phyloP scores from a whole-genome alignment of 116 monocot species.

The Zostera marina region DNA sequence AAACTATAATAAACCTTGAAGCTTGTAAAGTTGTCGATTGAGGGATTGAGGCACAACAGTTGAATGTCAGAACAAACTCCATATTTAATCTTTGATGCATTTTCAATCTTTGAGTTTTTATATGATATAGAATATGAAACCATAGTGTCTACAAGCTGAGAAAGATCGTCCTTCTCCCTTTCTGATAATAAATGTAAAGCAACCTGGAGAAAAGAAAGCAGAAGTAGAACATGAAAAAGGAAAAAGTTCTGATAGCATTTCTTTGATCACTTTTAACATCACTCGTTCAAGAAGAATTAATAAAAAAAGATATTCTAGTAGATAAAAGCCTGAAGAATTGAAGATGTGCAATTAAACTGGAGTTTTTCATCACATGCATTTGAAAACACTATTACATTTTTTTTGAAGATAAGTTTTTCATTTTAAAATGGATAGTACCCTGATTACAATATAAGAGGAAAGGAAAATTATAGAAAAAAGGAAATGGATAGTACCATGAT shows the following conservation, averaged over 20 bases:
- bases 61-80: constrained; percentile 31
- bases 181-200: constrained; percentile 83
- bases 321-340: too few relatives aligned
- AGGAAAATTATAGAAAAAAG: too few relatives aligned
- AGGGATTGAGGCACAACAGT: constrained; percentile 53
- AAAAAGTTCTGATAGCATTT: neutral
- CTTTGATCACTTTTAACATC: too few relatives aligned
- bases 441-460: too few relatives aligned
- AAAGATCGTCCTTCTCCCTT: constrained; percentile 65
- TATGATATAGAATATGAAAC: constrained; percentile 73
- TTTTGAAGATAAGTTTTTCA: too few relatives aligned
- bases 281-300: too few relatives aligned
- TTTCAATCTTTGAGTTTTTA: constrained; percentile 41
- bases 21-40: constrained; percentile 42
- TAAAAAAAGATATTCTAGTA: too few relatives aligned
- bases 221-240: neutral
- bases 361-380: too few relatives aligned
- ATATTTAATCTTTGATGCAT: constrained; percentile 17
- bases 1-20: constrained; percentile 53
- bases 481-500: too few relatives aligned
- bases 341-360: too few relatives aligned
- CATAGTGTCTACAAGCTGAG: constrained; percentile 82
- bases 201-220: constrained; percentile 22
- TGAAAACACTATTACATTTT: too few relatives aligned
- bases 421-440: too few relatives aligned